Percentiles rank a stretch among this genome's conserved stretches.
Conservation (phyloP, 1,284 basidiomycete species). For the Heterobasidion parviporum region DNA sequence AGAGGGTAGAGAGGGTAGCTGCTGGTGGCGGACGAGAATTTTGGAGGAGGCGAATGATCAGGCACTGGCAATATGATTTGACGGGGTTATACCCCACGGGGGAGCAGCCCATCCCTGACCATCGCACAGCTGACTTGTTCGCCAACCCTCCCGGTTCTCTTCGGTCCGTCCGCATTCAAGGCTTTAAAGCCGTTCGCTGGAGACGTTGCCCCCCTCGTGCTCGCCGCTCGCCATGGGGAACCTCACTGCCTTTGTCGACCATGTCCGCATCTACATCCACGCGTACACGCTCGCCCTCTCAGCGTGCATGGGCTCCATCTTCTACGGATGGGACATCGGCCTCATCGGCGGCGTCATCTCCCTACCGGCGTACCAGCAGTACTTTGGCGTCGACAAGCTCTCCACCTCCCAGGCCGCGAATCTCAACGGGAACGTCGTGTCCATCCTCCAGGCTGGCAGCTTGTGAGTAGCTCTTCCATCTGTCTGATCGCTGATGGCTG, state of each 20-base stretch:
- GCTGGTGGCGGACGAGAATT: no score
- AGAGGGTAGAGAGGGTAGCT: no score
- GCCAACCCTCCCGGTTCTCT: no score
- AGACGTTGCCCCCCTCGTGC: no score
- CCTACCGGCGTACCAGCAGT: constrained; percentile 34
- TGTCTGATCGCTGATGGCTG: neutral
- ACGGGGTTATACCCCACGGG: no score
- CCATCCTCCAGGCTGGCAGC: constrained; percentile 47
- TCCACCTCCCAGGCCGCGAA: constrained; percentile 26
- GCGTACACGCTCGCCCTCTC: constrained; percentile 36
- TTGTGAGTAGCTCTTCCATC: constrained; percentile 36
- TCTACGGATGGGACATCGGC: constrained; percentile 31
- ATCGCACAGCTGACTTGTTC: no score
- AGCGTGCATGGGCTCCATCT: constrained; percentile 39
- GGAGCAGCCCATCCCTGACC: no score
- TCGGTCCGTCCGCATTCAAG: no score
- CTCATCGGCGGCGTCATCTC: constrained; percentile 42
- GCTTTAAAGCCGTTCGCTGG: no score
- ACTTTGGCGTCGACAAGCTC: constrained; percentile 35
- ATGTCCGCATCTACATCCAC: constrained; percentile 24
- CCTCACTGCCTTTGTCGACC: neutral
- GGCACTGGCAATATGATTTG: no score
- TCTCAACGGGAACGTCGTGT: constrained; percentile 47
- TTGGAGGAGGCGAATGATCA: no score
- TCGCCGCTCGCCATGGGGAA: neutral